A percentile compares a stretch with the other conserved stretches of the same genome.
Evolutionary conservation across 2,329 filamentous ascomycete species (phyloP).

Genomic region (Rhynchosporium secalis): DNA sequence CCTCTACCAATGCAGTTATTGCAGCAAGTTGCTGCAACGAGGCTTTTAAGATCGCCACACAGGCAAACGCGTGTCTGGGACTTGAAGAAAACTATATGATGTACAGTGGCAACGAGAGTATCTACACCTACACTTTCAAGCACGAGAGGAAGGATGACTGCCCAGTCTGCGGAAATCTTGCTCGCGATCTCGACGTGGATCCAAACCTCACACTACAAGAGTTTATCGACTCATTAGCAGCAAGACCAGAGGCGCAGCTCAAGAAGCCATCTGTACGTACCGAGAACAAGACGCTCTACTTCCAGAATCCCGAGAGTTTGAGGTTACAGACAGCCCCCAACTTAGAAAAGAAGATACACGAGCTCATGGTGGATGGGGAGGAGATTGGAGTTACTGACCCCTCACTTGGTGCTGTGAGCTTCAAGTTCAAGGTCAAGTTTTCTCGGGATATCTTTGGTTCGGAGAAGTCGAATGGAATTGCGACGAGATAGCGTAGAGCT

Average conservation of each 20-base stretch:
- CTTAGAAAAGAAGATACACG: conserved; percentile 71
- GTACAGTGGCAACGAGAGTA: conserved; percentile 93
- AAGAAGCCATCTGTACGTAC: conserved; percentile 88
- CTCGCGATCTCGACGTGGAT: conserved; percentile 73
- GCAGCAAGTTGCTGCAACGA: conserved; percentile 96
- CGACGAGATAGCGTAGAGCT: neutral
- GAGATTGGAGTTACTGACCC: conserved; percentile 91
- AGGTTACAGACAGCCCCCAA: conserved; percentile 85
- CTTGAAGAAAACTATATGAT: conserved; percentile 94
- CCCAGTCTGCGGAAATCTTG: conserved; percentile 84
- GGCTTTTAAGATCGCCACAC: conserved; percentile 89
- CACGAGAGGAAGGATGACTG: conserved; percentile 94
- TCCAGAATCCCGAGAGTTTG: conserved; percentile 77
- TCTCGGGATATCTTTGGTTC: conserved; percentile 22
- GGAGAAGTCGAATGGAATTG: conserved; percentile 10
- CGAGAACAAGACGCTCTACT: conserved; percentile 84
- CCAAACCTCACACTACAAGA: conserved; percentile 73
- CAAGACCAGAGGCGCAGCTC: conserved; percentile 84
- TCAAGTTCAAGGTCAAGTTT: conserved; percentile 39
- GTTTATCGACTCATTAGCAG: conserved; percentile 80
- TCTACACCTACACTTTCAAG: conserved; percentile 97
- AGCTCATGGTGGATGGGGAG: conserved; percentile 78
- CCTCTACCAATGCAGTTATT: conserved; percentile 95
- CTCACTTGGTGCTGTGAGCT: conserved; percentile 61
- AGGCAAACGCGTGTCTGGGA: conserved; percentile 76